Evolutionary conservation across 345 rosid species (phyloP), one percentile per base, ranked within the genome.

Genomic region (Brassica carinata): DNA sequence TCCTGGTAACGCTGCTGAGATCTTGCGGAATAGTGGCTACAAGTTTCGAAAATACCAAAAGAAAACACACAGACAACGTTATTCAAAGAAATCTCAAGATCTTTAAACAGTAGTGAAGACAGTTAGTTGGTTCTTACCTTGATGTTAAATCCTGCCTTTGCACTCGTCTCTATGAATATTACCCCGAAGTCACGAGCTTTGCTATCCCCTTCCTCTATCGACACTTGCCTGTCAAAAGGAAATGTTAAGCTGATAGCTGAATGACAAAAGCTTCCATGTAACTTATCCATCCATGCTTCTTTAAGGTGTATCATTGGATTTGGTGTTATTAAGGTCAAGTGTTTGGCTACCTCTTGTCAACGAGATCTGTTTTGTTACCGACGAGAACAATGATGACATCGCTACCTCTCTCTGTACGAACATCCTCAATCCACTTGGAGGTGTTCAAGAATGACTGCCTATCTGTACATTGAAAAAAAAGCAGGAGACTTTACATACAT

Each of bases 11-110:
- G 97, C 97, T 3, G 96, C 95, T 10, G 99, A 91, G 23, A 95
- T 93, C 89, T 95, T 93, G 71, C 98, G 93, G 83, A 93, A 95
- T 1, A 95, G 79, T 57, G 99, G 97, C 98, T 95, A 90, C 85
- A 72, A 69, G 68, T 76, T 77, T 84, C 68, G 72, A 64, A 66
- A 64, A 30, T 57, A 72, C 33, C 62, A 30, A 34, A 58, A 34
- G 8, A 81, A 57, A 8, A 30, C 7, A 31, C 0, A 61, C 26
- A 17, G 9, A 2, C 29, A 33, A 8, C 10, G 29, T 75, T 45
- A 66, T 67, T 14, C 6, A 31, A 27, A 65, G 62, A 70, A 59
- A 58, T 71, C 27, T 19, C 61, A 71, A 71, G 57, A 19, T 64
- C 31, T 9, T n/a, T 14, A 30, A 43, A 58, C 31, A 53, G 34